A percentile compares a stretch with the other conserved stretches of the same genome.
Evolutionary conservation across 1,139 yeast genomes (phyloP).

Genomic region (Torulaspora globosa): DNA sequence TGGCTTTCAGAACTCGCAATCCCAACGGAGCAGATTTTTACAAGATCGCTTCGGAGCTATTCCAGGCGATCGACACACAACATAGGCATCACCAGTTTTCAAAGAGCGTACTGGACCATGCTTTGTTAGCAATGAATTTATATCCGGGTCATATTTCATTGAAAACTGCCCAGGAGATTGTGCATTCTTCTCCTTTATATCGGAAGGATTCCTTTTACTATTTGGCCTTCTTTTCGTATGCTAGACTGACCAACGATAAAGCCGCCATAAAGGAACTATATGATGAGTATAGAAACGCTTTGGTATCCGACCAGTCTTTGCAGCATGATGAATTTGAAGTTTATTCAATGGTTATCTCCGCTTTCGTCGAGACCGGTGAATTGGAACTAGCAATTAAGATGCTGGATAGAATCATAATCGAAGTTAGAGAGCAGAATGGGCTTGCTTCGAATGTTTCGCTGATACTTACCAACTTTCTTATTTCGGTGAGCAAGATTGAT

Average conservation of each 20-base stretch:
- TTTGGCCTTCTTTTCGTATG: constrained; percentile 36
- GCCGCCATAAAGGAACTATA: constrained; percentile 33
- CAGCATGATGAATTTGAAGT: constrained; percentile 43
- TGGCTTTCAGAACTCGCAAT: constrained; percentile 37
- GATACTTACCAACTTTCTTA: constrained; percentile 36
- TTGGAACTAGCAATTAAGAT: constrained; percentile 50
- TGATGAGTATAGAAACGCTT: constrained; percentile 36
- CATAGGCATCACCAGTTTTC: constrained; percentile 37
- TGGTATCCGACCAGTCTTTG: constrained; percentile 19
- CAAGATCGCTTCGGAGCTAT: constrained; percentile 59
- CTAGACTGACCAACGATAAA: constrained; percentile 36
- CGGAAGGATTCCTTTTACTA: constrained; percentile 36
- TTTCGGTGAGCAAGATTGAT: constrained; percentile 37
- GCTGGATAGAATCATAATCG: constrained; percentile 44
- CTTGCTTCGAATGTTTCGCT: constrained; percentile 32
- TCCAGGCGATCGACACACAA: constrained; percentile 43
- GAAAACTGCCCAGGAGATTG: constrained; percentile 25
- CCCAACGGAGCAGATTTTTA: constrained; percentile 53
- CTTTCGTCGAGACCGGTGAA: constrained; percentile 50
- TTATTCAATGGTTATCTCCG: constrained; percentile 49
- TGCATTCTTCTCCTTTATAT: constrained; percentile 22
- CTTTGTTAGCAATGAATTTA: constrained; percentile 38
- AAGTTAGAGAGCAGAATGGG: constrained; percentile 36
- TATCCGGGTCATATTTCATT: constrained; percentile 36
- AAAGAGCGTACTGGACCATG: constrained; percentile 33